Percentiles rank a stretch among this genome's conserved stretches.
Evolutionary conservation across 345 rosid species (phyloP).

Genomic region (Turritis glabra): DNA sequence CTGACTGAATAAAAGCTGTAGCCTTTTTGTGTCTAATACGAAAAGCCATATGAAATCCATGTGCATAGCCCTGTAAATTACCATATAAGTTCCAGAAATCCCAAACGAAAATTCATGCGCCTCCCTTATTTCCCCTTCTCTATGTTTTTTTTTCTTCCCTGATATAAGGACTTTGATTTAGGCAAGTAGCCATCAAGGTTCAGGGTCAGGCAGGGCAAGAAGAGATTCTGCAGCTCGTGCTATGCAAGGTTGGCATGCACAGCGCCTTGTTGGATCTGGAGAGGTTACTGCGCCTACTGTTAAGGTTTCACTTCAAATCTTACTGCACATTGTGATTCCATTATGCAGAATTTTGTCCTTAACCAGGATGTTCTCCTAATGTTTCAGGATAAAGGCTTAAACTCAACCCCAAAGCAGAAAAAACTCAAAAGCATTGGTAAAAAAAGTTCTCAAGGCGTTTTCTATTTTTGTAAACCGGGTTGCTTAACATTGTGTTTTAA

Average conservation of each 20-base stretch:
- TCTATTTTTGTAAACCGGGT: slow-evolving; percentile 8
- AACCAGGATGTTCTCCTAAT: slow-evolving; percentile 21
- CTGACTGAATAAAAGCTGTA: slow-evolving; percentile 7
- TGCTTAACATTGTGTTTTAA: slow-evolving; percentile 27
- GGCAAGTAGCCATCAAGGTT: slow-evolving; percentile 51
- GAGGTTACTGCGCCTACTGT: slow-evolving; percentile 57
- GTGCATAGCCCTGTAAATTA: not conserved
- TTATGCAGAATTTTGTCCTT: not conserved
- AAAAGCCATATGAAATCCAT: not conserved
- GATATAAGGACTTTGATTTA: slow-evolving; percentile 33
- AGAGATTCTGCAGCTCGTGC: slow-evolving; percentile 89
- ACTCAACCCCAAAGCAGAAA: slow-evolving; percentile 58
- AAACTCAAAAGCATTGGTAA: slow-evolving; percentile 75
- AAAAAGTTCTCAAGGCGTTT: not conserved
- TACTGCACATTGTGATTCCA: not conserved
- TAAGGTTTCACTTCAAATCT: slow-evolving; percentile 42
- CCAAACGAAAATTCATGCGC: not conserved
- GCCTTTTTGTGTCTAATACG: not conserved
- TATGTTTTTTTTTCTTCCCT: not conserved
- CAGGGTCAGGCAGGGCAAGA: slow-evolving; percentile 71
- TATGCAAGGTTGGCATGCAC: slow-evolving; percentile 90
- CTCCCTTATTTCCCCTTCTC: not conserved
- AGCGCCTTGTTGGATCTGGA: slow-evolving; percentile 66
- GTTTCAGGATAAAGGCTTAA: slow-evolving; percentile 54
- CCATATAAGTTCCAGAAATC: not conserved